Percentiles rank a stretch among this genome's conserved stretches.
Evolutionary conservation across 805 yeast species (phyloP).

Genomic region (Lachancea waltii): DNA sequence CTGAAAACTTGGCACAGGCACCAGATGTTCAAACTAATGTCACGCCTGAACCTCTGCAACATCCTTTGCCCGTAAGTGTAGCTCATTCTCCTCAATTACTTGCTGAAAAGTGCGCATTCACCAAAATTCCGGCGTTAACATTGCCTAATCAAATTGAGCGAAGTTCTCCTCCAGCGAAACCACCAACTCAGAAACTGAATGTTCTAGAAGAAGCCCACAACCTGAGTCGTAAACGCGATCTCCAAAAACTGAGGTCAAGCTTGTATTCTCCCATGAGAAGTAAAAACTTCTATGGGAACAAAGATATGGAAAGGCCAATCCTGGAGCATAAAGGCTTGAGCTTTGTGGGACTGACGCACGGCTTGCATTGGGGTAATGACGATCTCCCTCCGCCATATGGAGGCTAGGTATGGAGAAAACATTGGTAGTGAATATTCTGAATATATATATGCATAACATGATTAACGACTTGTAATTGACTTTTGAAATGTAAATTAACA

Average conservation of each 20-base stretch:
- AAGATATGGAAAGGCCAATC: slow-evolving; percentile 13
- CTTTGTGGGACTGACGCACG: slow-evolving; percentile 20
- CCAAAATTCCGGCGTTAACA: slow-evolving; percentile 2
- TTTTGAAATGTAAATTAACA: not conserved
- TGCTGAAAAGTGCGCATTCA: not conserved
- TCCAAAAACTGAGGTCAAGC: slow-evolving; percentile 16
- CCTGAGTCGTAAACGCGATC: slow-evolving; percentile 10
- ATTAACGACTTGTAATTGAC: slow-evolving; percentile 7
- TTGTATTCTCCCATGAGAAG: slow-evolving; percentile 19
- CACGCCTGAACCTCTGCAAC: slow-evolving; percentile 2
- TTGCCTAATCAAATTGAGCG: slow-evolving; percentile 1
- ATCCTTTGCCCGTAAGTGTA: slow-evolving; percentile 6
- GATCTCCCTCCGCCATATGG: slow-evolving; percentile 30
- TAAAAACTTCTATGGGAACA: slow-evolving; percentile 11
- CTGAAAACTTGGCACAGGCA: no score
- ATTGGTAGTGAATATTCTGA: no score
- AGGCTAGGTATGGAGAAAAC: not conserved
- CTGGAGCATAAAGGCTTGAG: slow-evolving; percentile 19
- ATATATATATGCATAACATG: slow-evolving; percentile 2
- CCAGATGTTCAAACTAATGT: no score
- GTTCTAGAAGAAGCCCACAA: slow-evolving; percentile 8
- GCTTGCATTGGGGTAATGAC: slow-evolving; percentile 25
- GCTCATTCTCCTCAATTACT: slow-evolving; percentile 1
- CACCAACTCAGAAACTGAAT: not conserved
- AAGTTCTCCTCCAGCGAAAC: not conserved